These are phyloP conservation scores for Datisca glomerata DNA, from an alignment of 306 rosid genomes.

Conservation along the genomic window DNA sequence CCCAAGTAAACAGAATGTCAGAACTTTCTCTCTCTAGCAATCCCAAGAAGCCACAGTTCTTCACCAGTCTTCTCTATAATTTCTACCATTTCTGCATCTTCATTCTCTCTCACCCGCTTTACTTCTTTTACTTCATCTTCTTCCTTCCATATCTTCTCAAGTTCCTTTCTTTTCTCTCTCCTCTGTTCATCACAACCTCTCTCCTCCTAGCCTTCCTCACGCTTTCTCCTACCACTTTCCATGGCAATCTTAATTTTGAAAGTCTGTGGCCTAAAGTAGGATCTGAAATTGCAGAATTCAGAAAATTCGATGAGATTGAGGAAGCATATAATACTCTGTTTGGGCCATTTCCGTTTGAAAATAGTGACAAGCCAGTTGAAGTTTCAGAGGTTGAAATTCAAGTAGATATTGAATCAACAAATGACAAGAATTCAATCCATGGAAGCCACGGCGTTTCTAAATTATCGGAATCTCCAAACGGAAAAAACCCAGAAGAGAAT, in stretches of 20 bases:
- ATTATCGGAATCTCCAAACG: too few relatives aligned
- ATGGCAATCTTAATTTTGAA: too few relatives aligned
- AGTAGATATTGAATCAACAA: too few relatives aligned
- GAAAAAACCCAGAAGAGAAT: neutral
- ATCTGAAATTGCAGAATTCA: conserved; percentile 29
- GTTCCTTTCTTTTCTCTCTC: conserved; percentile 73
- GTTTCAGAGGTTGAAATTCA: conserved; percentile 29
- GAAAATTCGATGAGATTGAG: conserved; percentile 38
- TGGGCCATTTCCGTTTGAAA: conserved; percentile 37
- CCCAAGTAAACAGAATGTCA: conserved; percentile 26
- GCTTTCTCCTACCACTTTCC: conserved; percentile 26
- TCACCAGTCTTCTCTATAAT: conserved; percentile 27
- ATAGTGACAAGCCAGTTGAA: conserved; percentile 17
- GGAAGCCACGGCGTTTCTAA: too few relatives aligned
- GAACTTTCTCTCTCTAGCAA: conserved; percentile 41
- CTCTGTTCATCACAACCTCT: conserved; percentile 63
- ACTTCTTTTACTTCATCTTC: conserved; percentile 74
- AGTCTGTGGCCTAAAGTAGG: too few relatives aligned
- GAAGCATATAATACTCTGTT: conserved; percentile 62
- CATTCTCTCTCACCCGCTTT: conserved; percentile 72
- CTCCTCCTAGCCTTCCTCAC: conserved; percentile 55
- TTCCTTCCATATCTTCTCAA: conserved; percentile 71
- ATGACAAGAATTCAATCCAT: too few relatives aligned
- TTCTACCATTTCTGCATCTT: conserved; percentile 38
- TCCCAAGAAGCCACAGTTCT: too few relatives aligned